phyloP scores from a whole-genome alignment of 495 filamentous ascomycete genomes.

The Terfezia boudieri region DNA sequence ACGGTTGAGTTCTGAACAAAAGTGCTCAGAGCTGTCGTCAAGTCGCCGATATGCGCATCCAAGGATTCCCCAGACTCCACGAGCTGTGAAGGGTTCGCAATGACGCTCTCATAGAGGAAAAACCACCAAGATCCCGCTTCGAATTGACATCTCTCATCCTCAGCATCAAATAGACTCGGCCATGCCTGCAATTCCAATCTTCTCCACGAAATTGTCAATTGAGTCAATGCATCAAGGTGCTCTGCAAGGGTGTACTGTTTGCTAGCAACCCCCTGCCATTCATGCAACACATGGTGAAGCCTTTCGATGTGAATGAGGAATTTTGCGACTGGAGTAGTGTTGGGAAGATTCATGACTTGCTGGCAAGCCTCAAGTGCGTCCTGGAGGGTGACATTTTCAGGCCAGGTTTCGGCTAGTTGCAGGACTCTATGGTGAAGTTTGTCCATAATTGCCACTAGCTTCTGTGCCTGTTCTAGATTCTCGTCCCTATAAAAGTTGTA shows the following conservation, averaged over 20 bases:
- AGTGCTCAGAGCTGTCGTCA: slow-evolving; percentile 45
- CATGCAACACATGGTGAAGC: slow-evolving; percentile 55
- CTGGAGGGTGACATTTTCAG: slow-evolving; percentile 47
- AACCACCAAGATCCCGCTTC: slow-evolving; percentile 91
- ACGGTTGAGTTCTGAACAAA: slow-evolving; percentile 55
- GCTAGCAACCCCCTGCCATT: slow-evolving; percentile 86
- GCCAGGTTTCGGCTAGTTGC: slow-evolving; percentile 29
- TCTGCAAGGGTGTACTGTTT: slow-evolving; percentile 43
- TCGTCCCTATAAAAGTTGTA: slow-evolving; percentile 82
- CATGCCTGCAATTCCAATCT: slow-evolving; percentile 78
- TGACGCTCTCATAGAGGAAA: slow-evolving; percentile 67
- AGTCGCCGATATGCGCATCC: slow-evolving; percentile 36
- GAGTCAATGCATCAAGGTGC: slow-evolving; percentile 53
- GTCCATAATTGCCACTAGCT: slow-evolving; percentile 40
- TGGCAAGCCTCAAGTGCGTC: slow-evolving; percentile 57
- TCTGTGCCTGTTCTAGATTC: slow-evolving; percentile 51
- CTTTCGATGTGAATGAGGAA: slow-evolving; percentile 66
- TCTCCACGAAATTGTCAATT: slow-evolving; percentile 62
- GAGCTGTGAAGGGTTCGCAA: slow-evolving; percentile 46
- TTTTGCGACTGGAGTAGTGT: slow-evolving; percentile 69
- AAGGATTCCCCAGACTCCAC: slow-evolving; percentile 32
- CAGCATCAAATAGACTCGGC: slow-evolving; percentile 71
- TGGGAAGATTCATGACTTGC: slow-evolving; percentile 46
- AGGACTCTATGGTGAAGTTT: slow-evolving; percentile 45
- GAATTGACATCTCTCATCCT: slow-evolving; percentile 46